Evolutionary conservation across 1,284 basidiomycete genomes (phyloP).

Genomic region (Marasmius fiardii): DNA sequence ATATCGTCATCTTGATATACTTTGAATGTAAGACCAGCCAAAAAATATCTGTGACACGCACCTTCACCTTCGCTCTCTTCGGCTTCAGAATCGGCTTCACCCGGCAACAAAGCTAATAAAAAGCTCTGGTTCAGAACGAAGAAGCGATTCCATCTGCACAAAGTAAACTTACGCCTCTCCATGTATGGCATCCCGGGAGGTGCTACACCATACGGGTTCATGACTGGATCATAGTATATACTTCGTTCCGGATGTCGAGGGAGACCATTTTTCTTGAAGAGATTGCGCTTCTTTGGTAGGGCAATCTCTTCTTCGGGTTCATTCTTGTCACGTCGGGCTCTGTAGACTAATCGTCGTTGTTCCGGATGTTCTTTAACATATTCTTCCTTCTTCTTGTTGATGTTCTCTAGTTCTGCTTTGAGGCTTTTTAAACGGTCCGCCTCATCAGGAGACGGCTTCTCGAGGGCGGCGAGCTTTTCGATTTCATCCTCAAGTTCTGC

Average conservation of each 20-base stretch:
- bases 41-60: neutral
- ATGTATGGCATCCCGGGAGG: constrained; percentile 95
- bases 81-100: constrained; percentile 60
- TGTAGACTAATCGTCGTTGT: constrained; percentile 75
- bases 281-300: constrained; percentile 50
- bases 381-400: constrained; percentile 83
- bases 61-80: constrained; percentile 43
- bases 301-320: constrained; percentile 42
- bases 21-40: neutral
- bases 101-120: constrained; percentile 51
- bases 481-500: constrained; percentile 73
- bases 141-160: neutral
- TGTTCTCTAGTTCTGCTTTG: constrained; percentile 74
- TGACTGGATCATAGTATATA: constrained; percentile 88
- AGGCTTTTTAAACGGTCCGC: constrained; percentile 59
- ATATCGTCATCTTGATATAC: constrained; percentile 41
- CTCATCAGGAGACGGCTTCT: constrained; percentile 44
- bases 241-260: constrained; percentile 85
- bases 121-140: constrained; percentile 2
- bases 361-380: constrained; percentile 92
- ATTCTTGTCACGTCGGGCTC: constrained; percentile 38
- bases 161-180: constrained; percentile 66
- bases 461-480: constrained; percentile 50
- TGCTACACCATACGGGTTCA: constrained; percentile 94
- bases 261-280: constrained; percentile 80